phyloP scores from a whole-genome alignment of 495 filamentous ascomycete genomes.

The Sporormia fimetaria region DNA sequence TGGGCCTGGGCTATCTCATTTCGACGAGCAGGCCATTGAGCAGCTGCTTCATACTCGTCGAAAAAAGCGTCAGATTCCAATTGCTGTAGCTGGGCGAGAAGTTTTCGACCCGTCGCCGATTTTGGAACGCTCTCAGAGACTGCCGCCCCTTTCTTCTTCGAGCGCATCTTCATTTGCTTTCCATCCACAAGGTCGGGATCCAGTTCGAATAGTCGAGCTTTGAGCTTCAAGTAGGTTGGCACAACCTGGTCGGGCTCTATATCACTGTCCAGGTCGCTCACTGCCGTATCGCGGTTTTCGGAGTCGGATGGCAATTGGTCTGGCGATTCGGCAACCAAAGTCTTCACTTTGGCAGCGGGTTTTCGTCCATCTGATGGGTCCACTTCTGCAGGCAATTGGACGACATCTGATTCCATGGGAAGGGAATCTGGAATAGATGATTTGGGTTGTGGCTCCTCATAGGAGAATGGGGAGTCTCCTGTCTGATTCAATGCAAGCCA shows the following conservation, averaged over 20 bases:
- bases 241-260: constrained; percentile 62
- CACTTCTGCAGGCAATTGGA: constrained; percentile 1
- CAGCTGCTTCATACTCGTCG: constrained; percentile 63
- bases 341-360: too few species aligned
- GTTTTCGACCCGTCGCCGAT: constrained; percentile 42
- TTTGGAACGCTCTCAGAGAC: constrained; percentile 24
- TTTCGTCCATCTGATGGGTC: too few species aligned
- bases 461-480: constrained; percentile 57
- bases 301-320: constrained; percentile 4
- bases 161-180: too few species aligned
- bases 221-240: constrained; percentile 60
- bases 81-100: constrained; percentile 58
- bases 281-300: constrained; percentile 15
- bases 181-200: constrained; percentile 41
- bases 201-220: constrained; percentile 59
- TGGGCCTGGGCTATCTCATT: constrained; percentile 54
- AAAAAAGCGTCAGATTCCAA: constrained; percentile 82
- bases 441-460: constrained; percentile 40
- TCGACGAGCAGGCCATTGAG: constrained; percentile 56
- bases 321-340: background rate
- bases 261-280: constrained; percentile 43
- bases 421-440: constrained; percentile 26
- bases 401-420: too few species aligned
- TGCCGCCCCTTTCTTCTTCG: too few species aligned
- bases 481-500: constrained; percentile 69